These are phyloP conservation scores for Psilocybe azurescens DNA, from an alignment of 768 basidiomycete genomes.

Conservation along the genomic window DNA sequence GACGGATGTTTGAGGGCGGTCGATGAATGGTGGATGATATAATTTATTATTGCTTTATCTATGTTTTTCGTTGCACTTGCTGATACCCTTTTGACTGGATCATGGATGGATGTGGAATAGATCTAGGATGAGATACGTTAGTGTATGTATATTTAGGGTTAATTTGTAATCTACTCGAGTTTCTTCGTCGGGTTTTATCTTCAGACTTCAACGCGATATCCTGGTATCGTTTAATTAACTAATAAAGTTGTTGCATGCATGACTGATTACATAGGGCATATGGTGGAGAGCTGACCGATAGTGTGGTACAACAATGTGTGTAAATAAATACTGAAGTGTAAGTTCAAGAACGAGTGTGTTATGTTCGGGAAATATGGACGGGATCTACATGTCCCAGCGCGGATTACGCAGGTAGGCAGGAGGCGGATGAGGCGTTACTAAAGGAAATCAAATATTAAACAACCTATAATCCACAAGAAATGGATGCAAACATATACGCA, in stretches of 20 bases:
- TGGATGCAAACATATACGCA: background rate
- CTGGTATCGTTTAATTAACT: background rate
- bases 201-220: no score
- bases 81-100: conserved; percentile 5
- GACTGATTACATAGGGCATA: background rate
- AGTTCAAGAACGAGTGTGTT: background rate
- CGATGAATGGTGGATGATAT: conserved; percentile 6
- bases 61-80: conserved; percentile 11
- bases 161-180: conserved; percentile 7
- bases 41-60: conserved; percentile 8
- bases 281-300: background rate
- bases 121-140: background rate
- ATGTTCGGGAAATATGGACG: background rate
- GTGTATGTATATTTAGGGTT: background rate
- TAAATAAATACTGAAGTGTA: background rate
- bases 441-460: background rate
- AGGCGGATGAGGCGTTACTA: conserved; percentile 17
- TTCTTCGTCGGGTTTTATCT: background rate
- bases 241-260: background rate
- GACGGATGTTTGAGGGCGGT: conserved; percentile 24
- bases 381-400: conserved; percentile 9
- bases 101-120: background rate
- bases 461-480: background rate
- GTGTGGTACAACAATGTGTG: background rate
- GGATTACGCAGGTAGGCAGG: conserved; percentile 10